These are phyloP conservation scores for Alternaria burnsii DNA, from an alignment of 2,329 filamentous ascomycete species.

Conservation along the genomic window DNA sequence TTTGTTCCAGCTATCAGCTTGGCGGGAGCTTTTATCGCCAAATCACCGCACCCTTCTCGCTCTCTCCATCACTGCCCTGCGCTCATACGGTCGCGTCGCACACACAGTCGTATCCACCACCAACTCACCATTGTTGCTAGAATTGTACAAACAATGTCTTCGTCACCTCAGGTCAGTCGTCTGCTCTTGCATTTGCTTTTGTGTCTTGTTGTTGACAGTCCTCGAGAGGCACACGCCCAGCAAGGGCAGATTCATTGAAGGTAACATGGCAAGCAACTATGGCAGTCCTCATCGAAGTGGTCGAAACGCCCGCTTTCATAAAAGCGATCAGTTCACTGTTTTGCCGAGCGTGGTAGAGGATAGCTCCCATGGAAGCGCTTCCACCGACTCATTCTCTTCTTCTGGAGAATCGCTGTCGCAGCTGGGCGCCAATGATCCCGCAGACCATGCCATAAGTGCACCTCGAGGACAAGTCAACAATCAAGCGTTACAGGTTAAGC, in stretches of 20 bases:
- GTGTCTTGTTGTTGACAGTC: slow-evolving; percentile 16
- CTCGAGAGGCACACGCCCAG: slow-evolving; percentile 14
- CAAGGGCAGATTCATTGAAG: slow-evolving; percentile 4
- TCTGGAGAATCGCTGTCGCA: slow-evolving; percentile 23
- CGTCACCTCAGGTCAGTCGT: slow-evolving; percentile 22
- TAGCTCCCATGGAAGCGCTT: slow-evolving; percentile 20
- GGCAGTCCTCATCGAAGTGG: background rate
- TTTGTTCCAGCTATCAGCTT: slow-evolving; percentile 10
- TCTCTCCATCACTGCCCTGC: background rate
- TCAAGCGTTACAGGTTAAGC: slow-evolving; percentile 3
- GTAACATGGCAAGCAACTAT: background rate
- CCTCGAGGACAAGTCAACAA: slow-evolving; percentile 9
- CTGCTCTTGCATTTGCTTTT: background rate
- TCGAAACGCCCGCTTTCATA: slow-evolving; percentile 7
- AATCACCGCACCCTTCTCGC: background rate
- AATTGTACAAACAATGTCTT: slow-evolving; percentile 3
- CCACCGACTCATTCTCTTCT: slow-evolving; percentile 17
- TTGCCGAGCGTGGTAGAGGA: slow-evolving; percentile 9
- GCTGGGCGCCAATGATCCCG: background rate
- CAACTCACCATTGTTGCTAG: background rate
- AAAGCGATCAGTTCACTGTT: slow-evolving; percentile 10
- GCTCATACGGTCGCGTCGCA: background rate
- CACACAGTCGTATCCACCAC: background rate
- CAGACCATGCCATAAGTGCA: background rate
- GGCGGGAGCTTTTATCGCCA: slow-evolving; percentile 2